Evolutionary conservation across 140 eudicot species (phyloP).

Genomic region (Flaveria floridana): DNA sequence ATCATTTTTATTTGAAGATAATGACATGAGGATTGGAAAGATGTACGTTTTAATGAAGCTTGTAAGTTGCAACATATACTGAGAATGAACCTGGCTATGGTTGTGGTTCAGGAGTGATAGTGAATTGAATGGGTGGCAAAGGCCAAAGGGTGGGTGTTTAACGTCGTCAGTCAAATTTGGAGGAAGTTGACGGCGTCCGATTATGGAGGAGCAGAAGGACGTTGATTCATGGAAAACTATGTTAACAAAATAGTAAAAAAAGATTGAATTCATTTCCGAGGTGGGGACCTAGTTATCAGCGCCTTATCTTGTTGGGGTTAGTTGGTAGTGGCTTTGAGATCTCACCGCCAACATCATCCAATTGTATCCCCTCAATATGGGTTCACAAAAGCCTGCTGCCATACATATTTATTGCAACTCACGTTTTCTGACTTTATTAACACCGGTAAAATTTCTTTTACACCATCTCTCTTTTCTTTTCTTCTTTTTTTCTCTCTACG

Average conservation of each 20-base stretch:
- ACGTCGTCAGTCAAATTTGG: conserved; percentile 23
- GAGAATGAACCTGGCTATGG: conserved; percentile 32
- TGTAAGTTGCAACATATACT: not conserved
- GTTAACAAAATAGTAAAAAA: not conserved
- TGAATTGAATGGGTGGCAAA: no score
- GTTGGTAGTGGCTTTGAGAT: conserved; percentile 25
- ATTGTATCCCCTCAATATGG: conserved; percentile 3
- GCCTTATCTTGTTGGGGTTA: conserved; percentile 36
- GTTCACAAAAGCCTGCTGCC: conserved; percentile 24
- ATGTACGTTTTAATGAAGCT: not conserved
- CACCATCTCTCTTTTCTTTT: no score
- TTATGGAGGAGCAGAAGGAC: conserved; percentile 35
- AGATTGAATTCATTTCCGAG: conserved; percentile 30
- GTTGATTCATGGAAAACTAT: conserved; percentile 13
- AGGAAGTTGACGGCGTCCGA: conserved; percentile 25
- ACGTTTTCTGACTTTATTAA: not conserved
- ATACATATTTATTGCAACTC: conserved; percentile 1
- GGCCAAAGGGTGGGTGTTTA: not conserved
- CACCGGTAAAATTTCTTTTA: no score
- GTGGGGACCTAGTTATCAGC: conserved; percentile 20
- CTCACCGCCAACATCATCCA: conserved; percentile 39
- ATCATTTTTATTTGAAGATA: no score
- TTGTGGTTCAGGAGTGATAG: conserved; percentile 22
- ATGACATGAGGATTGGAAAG: no score
- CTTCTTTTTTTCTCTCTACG: no score